Conservation (phyloP, 371 early-diverging fungal species). For the Quaeritorhiza haematococci region DNA sequence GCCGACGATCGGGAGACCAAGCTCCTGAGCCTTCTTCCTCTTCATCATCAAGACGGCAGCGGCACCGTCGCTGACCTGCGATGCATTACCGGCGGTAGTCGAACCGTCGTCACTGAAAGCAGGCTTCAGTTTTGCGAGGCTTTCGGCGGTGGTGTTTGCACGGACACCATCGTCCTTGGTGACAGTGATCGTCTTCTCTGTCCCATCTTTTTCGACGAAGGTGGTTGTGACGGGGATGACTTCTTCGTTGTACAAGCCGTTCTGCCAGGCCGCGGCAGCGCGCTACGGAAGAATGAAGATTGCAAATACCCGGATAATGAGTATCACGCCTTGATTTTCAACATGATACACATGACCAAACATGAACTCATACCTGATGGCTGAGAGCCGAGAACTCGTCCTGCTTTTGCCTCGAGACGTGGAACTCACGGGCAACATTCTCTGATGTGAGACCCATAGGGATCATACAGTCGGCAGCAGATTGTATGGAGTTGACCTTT, state of each 20-base stretch:
- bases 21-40: constrained; percentile 84
- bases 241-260: constrained; percentile 87
- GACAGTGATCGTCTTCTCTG: constrained; percentile 57
- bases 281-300: too few species aligned
- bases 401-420: constrained; percentile 76
- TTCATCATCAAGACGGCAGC: constrained; percentile 95
- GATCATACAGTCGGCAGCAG: constrained; percentile 77
- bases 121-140: constrained; percentile 82
- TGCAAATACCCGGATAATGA: too few species aligned
- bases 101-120: constrained; percentile 83
- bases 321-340: too few species aligned
- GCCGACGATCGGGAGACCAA: constrained; percentile 81
- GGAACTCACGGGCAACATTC: constrained; percentile 87
- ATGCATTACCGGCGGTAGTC: constrained; percentile 97
- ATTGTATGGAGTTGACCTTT: constrained; percentile 53
- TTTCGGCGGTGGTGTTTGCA: constrained; percentile 68
- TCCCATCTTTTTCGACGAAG: constrained; percentile 67
- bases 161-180: constrained; percentile 93
- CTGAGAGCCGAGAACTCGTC: constrained; percentile 84
- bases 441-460: constrained; percentile 95
- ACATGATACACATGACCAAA: too few species aligned
- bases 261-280: constrained; percentile 83
- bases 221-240: constrained; percentile 81
- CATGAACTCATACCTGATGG: too few species aligned
- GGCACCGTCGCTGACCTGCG: constrained; percentile 98